These are phyloP conservation scores for Alternaria metachromatica DNA, from an alignment of 2,329 filamentous ascomycete species.

Conservation along the genomic window DNA sequence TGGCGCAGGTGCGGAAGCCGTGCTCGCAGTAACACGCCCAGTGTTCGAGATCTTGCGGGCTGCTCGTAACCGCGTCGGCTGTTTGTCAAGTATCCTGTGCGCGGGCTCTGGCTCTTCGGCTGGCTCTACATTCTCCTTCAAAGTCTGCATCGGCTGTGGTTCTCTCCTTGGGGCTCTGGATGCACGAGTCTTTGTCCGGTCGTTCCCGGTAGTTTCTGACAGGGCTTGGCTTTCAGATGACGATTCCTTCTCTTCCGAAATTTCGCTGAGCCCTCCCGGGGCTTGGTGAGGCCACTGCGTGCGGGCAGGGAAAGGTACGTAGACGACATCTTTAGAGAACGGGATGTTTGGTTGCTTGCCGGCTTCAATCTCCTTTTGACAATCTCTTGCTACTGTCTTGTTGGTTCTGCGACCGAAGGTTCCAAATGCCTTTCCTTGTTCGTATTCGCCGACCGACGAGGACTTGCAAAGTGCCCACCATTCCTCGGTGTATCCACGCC, in stretches of 20 bases:
- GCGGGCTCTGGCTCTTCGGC: conserved; percentile 33
- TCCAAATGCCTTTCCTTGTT: conserved; percentile 54
- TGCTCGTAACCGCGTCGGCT: conserved; percentile 44
- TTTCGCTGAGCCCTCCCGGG: conserved; percentile 47
- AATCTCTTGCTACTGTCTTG: conserved; percentile 58
- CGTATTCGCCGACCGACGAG: conserved; percentile 58
- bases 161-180: conserved; percentile 31
- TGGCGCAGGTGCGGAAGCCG: conserved; percentile 37
- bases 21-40: conserved; percentile 38
- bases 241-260: conserved; percentile 49
- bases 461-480: conserved; percentile 59
- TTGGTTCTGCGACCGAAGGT: conserved; percentile 56
- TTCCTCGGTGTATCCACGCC: conserved; percentile 58
- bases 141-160: conserved; percentile 33
- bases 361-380: conserved; percentile 56
- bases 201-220: conserved; percentile 57
- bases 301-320: conserved; percentile 54
- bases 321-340: conserved; percentile 57
- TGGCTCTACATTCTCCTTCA: conserved; percentile 49
- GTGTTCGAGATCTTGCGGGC: conserved; percentile 47
- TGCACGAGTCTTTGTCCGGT: conserved; percentile 38
- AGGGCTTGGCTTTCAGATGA: conserved; percentile 50
- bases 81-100: conserved; percentile 42
- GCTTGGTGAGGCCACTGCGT: conserved; percentile 46
- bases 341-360: conserved; percentile 58